Percentiles rank a stretch among this genome's conserved stretches.
Conservation (phyloP, 345 rosid genomes). For the Rhizophora apiculata region DNA sequence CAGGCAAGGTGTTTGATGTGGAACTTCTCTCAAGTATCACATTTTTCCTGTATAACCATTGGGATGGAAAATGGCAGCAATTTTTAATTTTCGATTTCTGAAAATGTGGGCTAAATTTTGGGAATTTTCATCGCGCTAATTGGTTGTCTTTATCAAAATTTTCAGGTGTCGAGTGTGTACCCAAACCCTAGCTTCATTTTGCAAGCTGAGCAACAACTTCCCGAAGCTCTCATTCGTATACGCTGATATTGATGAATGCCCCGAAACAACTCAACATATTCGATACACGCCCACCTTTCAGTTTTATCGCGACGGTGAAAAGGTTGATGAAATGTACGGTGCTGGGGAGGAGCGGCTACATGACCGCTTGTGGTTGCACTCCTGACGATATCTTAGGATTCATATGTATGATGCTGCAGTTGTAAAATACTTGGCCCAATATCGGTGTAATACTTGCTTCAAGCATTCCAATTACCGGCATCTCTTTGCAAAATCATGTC, state of each 20-base stretch:
- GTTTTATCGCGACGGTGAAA: conserved; percentile 78
- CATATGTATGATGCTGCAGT: not conserved
- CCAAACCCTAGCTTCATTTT: conserved; percentile 75
- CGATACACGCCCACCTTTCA: conserved; percentile 93
- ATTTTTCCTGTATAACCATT: too few species aligned
- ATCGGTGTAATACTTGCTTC: not conserved
- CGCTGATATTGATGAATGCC: conserved; percentile 93
- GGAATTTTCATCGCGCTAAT: not conserved
- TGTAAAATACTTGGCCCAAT: not conserved
- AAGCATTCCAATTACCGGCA: too few species aligned
- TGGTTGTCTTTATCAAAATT: not conserved
- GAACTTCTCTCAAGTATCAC: conserved; percentile 20
- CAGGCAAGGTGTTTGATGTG: conserved; percentile 47
- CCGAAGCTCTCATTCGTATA: conserved; percentile 63
- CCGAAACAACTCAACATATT: conserved; percentile 72
- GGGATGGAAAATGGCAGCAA: too few species aligned
- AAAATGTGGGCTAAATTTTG: not conserved
- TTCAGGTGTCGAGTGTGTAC: conserved; percentile 85
- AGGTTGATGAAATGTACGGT: conserved; percentile 93
- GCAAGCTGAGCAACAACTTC: conserved; percentile 63
- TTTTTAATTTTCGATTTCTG: not conserved
- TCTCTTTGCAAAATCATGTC: not conserved
- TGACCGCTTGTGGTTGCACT: conserved; percentile 90
- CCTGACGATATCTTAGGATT: conserved; percentile 36
- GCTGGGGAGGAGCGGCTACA: conserved; percentile 85